Percentiles rank a stretch among this genome's conserved stretches.
These are phyloP conservation scores for Talaromyces sp. DNA, from an alignment of 2,329 filamentous ascomycete species.

Conservation along the genomic window DNA sequence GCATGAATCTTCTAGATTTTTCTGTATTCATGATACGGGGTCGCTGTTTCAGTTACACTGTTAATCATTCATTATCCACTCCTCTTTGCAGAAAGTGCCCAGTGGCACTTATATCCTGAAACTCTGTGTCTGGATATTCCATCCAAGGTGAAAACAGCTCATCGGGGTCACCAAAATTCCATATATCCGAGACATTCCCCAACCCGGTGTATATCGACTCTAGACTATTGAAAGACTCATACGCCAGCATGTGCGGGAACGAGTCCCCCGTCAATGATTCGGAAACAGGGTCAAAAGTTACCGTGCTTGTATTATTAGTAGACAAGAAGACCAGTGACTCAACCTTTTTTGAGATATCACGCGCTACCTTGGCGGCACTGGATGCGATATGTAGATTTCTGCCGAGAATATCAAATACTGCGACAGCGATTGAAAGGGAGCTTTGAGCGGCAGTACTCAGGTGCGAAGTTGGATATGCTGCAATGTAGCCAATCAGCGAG, in stretches of 20 bases:
- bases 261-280: neutral
- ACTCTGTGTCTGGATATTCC: neutral
- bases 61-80: neutral
- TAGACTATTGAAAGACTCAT: neutral
- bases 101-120: neutral
- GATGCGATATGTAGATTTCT: constrained; percentile 5
- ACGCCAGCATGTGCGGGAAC: neutral
- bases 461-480: neutral
- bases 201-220: neutral
- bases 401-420: constrained; percentile 7
- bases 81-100: neutral
- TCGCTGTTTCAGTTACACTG: no score
- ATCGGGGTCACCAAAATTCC: neutral
- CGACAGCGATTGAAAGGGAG: constrained; percentile 1
- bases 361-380: constrained; percentile 7
- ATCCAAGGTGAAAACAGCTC: neutral
- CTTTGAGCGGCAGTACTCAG: neutral
- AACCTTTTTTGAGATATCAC: neutral
- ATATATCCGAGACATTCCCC: neutral
- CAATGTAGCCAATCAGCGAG: constrained; percentile 5
- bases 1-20: no score
- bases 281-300: neutral
- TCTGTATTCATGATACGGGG: no score
- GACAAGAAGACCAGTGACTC: neutral
- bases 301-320: neutral